Percentiles rank a stretch among this genome's conserved stretches.
phyloP scores from a whole-genome alignment of 2,329 filamentous ascomycete genomes.

The Aureobasidium sp. region DNA sequence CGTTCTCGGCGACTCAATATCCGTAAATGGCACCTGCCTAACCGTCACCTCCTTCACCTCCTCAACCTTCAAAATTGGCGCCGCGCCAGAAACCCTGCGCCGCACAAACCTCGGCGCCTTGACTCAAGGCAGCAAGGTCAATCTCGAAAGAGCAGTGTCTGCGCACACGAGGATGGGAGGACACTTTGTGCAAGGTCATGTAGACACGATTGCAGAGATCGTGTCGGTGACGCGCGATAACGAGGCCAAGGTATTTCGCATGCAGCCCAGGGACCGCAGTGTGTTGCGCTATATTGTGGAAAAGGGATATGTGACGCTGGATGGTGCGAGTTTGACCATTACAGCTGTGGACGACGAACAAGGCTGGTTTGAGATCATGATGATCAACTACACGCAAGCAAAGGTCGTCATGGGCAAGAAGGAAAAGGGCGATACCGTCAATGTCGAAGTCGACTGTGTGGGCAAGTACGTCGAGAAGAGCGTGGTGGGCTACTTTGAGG shows the following conservation, averaged over 20 bases:
- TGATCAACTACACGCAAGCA: conserved; percentile 94
- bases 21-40: conserved; percentile 91
- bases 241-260: conserved; percentile 81
- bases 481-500: conserved; percentile 69
- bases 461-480: conserved; percentile 88
- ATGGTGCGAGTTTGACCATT: conserved; percentile 89
- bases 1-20: conserved; percentile 86
- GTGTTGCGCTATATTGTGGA: conserved; percentile 85
- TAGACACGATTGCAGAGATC: conserved; percentile 81
- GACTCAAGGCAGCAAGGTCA: conserved; percentile 60
- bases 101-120: conserved; percentile 88
- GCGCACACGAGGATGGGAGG: conserved; percentile 94
- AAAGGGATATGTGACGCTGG: conserved; percentile 92
- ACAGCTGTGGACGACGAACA: conserved; percentile 75
- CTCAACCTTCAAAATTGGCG: conserved; percentile 75
- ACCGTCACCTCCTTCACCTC: conserved; percentile 71
- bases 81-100: conserved; percentile 91
- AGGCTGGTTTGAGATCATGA: conserved; percentile 92
- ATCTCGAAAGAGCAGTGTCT: conserved; percentile 88
- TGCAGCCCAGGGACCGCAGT: conserved; percentile 61
- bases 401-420: conserved; percentile 78
- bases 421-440: conserved; percentile 71
- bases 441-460: conserved; percentile 87
- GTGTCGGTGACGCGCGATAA: conserved; percentile 69
- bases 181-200: conserved; percentile 96